A percentile compares a stretch with the other conserved stretches of the same genome.
Evolutionary conservation across 1,139 yeast genomes (phyloP).

Genomic region (Candida sojae): DNA sequence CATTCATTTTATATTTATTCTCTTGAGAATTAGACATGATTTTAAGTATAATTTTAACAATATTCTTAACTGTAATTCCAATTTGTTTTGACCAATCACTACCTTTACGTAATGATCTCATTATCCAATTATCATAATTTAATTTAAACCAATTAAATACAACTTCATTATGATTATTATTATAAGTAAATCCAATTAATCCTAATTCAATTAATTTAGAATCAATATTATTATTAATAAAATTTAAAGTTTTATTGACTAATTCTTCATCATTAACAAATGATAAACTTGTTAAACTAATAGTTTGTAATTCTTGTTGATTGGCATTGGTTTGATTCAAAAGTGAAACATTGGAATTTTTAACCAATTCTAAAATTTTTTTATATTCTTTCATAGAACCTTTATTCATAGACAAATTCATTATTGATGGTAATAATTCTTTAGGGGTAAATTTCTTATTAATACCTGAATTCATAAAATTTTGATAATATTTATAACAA

Average conservation of each 20-base stretch:
- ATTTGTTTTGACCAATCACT: constrained; percentile 44
- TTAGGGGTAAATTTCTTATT: constrained; percentile 44
- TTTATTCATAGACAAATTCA: constrained; percentile 33
- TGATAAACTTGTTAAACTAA: constrained; percentile 56
- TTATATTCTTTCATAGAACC: constrained; percentile 56
- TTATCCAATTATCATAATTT: constrained; percentile 53
- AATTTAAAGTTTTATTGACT: constrained; percentile 53
- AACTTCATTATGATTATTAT: constrained; percentile 15
- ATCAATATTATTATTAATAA: constrained; percentile 56
- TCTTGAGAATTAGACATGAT: constrained; percentile 35
- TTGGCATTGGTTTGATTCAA: constrained; percentile 33
- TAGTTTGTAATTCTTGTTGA: constrained; percentile 46
- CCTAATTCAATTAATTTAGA: constrained; percentile 55
- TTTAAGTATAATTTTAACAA: constrained; percentile 41
- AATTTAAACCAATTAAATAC: constrained; percentile 59
- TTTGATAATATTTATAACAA: constrained; percentile 42
- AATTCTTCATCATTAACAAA: constrained; percentile 47
- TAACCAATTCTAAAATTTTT: constrained; percentile 52
- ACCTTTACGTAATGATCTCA: constrained; percentile 44
- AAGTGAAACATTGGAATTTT: constrained; percentile 43
- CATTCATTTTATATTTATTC: constrained; percentile 9
- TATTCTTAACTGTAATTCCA: constrained; percentile 40
- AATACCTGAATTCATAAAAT: constrained; percentile 50
- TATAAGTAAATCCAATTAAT: constrained; percentile 45
- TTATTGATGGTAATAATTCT: constrained; percentile 38